Conservation (phyloP, 2,329 filamentous ascomycete genomes). For the Thelonectria blattea region DNA sequence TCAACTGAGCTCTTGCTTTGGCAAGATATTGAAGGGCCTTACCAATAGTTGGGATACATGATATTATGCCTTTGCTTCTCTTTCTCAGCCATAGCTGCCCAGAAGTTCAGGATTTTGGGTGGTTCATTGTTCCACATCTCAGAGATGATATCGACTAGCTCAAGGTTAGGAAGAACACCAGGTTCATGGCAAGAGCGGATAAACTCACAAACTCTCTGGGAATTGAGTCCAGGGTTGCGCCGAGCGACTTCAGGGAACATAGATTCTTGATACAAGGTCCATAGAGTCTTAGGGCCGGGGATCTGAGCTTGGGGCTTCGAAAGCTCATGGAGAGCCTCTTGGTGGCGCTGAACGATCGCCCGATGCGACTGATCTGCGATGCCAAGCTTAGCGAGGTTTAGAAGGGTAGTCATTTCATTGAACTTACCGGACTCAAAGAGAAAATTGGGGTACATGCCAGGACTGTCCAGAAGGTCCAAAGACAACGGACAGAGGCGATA, state of each 20-base stretch:
- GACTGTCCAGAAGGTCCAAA: conserved; percentile 18
- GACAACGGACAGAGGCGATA: conserved; percentile 38
- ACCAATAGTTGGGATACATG: conserved; percentile 40
- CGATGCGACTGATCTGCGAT: neutral
- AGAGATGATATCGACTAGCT: conserved; percentile 37
- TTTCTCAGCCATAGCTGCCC: conserved; percentile 29
- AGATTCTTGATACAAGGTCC: conserved; percentile 43
- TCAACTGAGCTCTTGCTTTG: neutral
- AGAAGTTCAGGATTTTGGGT: conserved; percentile 31
- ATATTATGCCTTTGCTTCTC: conserved; percentile 39
- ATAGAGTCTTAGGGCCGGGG: conserved; percentile 42
- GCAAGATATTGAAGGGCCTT: conserved; percentile 12
- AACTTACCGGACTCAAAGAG: conserved; percentile 32
- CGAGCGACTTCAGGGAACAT: conserved; percentile 35
- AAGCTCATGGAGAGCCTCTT: neutral
- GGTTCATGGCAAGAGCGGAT: too few species aligned
- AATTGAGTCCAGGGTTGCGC: conserved; percentile 35
- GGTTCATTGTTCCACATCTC: conserved; percentile 40
- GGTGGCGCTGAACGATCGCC: neutral
- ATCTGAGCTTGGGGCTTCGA: neutral
- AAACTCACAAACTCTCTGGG: conserved; percentile 41
- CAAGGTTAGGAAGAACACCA: neutral
- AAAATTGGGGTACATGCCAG: conserved; percentile 23
- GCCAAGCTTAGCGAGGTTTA: neutral
- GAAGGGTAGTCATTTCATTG: neutral